These are phyloP conservation scores for Aureobasidium sp. DNA, from an alignment of 2,329 filamentous ascomycete genomes.

Conservation along the genomic window DNA sequence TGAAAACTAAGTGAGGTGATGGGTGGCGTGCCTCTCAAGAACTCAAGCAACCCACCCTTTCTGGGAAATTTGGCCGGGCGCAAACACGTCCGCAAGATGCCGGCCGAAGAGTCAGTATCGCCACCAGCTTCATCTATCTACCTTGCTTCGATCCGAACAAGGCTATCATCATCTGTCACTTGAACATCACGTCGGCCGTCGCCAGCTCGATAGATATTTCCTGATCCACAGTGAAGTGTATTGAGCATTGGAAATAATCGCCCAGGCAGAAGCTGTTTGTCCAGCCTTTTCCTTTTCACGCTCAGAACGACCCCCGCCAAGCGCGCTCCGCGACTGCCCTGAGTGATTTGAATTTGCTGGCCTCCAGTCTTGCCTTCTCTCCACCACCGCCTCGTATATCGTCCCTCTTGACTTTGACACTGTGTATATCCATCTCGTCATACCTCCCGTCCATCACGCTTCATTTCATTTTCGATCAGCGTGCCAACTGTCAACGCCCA, in stretches of 20 bases:
- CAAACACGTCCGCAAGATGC: neutral
- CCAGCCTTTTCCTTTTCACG: too few relatives aligned
- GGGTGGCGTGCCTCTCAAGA: conserved; percentile 1
- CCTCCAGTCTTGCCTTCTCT: too few relatives aligned
- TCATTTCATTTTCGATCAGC: neutral
- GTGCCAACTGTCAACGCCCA: neutral
- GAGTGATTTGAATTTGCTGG: neutral
- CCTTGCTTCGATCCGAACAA: too few relatives aligned
- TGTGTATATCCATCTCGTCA: neutral
- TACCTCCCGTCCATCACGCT: neutral
- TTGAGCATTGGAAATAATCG: too few relatives aligned
- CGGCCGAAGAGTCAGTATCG: neutral
- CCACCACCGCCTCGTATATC: neutral
- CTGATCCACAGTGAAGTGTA: neutral
- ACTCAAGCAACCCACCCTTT: neutral
- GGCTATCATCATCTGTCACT: too few relatives aligned
- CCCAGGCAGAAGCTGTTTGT: too few relatives aligned
- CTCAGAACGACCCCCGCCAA: neutral
- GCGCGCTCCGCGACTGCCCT: neutral
- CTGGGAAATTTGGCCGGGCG: conserved; percentile 1
- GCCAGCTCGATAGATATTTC: neutral
- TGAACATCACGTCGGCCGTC: neutral
- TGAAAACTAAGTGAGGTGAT: conserved; percentile 1
- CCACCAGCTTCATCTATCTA: too few relatives aligned
- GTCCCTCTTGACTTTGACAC: neutral